Percentiles rank a stretch among this genome's conserved stretches.
Conservation (phyloP, 2,329 filamentous ascomycete species). For the Aureobasidium sp. region DNA sequence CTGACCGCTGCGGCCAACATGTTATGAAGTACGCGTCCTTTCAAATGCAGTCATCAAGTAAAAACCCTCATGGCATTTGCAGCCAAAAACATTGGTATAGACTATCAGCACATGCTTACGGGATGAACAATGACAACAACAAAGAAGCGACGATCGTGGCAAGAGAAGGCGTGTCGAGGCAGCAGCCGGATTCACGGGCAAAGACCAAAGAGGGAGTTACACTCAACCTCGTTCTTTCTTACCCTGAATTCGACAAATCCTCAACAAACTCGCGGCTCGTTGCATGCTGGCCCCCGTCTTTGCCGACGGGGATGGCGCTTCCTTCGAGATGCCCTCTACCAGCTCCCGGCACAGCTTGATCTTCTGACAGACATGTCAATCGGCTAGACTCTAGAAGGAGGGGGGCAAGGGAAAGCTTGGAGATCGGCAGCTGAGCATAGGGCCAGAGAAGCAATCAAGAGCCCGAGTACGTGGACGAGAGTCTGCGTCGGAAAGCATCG, state of each 20-base stretch:
- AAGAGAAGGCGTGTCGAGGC: neutral
- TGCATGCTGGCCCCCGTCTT: neutral
- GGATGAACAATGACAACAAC: neutral
- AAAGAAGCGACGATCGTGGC: neutral
- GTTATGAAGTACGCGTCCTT: neutral
- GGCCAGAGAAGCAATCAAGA: neutral
- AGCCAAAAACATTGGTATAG: neutral
- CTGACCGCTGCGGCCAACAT: neutral
- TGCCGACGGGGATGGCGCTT: neutral
- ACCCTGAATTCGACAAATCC: neutral
- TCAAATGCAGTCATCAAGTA: slow-evolving; percentile 2
- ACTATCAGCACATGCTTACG: neutral
- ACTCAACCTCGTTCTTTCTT: neutral
- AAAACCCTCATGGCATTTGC: neutral
- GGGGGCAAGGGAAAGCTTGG: neutral
- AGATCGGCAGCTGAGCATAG: neutral
- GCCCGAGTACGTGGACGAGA: neutral
- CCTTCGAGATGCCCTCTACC: neutral
- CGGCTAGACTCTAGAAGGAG: neutral
- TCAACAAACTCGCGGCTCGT: slow-evolving; percentile 10
- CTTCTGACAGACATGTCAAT: neutral
- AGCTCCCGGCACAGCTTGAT: neutral
- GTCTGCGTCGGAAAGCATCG: slow-evolving; percentile 3
- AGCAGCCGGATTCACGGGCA: neutral
- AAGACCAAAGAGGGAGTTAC: slow-evolving; percentile 4